These are phyloP conservation scores for Clonostachys solani DNA, from an alignment of 2,329 filamentous ascomycete genomes.

Conservation along the genomic window DNA sequence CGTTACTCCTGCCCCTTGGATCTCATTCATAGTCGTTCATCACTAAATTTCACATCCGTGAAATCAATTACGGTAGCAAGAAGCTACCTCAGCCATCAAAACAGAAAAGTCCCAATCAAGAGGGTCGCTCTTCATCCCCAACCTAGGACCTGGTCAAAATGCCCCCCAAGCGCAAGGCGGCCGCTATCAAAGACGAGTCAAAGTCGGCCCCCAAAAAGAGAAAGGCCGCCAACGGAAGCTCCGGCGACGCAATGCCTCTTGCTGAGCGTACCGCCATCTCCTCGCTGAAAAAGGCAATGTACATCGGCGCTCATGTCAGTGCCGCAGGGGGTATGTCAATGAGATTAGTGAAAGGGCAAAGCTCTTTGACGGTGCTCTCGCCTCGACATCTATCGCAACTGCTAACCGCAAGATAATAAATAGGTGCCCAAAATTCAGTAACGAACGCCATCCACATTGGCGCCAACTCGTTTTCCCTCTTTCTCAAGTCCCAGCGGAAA, in stretches of 20 bases:
- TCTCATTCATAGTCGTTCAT: too few species aligned
- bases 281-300: slow-evolving; percentile 66
- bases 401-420: background rate
- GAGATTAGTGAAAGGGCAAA: background rate
- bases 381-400: too few species aligned
- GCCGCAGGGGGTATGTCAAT: slow-evolving; percentile 67
- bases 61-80: too few species aligned
- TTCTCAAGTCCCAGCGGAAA: slow-evolving; percentile 94
- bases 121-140: too few species aligned
- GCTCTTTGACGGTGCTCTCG: background rate
- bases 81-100: too few species aligned
- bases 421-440: slow-evolving; percentile 86
- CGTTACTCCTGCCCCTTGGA: too few species aligned
- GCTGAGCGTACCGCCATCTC: slow-evolving; percentile 60
- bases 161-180: too few species aligned
- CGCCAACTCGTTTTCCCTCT: slow-evolving; percentile 89
- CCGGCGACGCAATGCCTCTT: slow-evolving; percentile 53
- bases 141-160: too few species aligned
- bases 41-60: too few species aligned
- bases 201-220: slow-evolving; percentile 32
- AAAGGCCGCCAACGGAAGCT: slow-evolving; percentile 29
- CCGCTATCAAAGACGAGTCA: too few species aligned
- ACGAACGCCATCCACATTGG: slow-evolving; percentile 76
- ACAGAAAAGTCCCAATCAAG: too few species aligned
- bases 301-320: slow-evolving; percentile 90